These are phyloP conservation scores for Solanum tarijense DNA, from an alignment of 257 asterid species.

Conservation along the genomic window DNA sequence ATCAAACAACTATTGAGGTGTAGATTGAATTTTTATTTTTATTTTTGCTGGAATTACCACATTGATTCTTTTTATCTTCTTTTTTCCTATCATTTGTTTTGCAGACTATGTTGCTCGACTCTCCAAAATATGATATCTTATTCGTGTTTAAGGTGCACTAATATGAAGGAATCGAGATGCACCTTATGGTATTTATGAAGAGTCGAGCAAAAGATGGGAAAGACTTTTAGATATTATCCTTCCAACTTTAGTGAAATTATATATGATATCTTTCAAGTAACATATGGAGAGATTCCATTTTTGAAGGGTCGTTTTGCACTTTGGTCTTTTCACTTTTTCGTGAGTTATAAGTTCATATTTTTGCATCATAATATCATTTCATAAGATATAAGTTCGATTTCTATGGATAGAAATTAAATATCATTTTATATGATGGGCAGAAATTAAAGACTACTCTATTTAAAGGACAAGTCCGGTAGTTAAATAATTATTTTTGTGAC, in stretches of 20 bases:
- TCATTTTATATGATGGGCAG: neutral
- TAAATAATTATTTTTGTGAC: neutral
- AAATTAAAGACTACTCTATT: no score
- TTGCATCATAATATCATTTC: no score
- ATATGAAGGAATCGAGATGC: neutral
- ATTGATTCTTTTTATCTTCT: conserved; percentile 14
- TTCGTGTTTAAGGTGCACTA: neutral
- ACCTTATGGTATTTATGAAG: neutral
- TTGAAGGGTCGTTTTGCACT: neutral
- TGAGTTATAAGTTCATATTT: neutral
- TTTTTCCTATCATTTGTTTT: neutral
- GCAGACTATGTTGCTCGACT: neutral
- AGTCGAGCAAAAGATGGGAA: neutral
- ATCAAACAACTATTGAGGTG: conserved; percentile 65
- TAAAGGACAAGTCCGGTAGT: neutral
- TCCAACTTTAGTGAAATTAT: neutral
- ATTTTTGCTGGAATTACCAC: neutral
- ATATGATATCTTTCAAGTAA: neutral
- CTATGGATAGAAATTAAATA: no score
- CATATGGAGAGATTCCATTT: neutral
- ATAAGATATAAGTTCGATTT: neutral
- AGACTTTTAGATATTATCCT: neutral
- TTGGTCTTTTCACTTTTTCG: neutral
- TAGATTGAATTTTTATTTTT: neutral
- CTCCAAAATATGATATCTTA: neutral